Evolutionary conservation across 2,329 filamentous ascomycete species (phyloP), one percentile per base, ranked within the genome.

Genomic region (Cryphonectria carpinicola): DNA sequence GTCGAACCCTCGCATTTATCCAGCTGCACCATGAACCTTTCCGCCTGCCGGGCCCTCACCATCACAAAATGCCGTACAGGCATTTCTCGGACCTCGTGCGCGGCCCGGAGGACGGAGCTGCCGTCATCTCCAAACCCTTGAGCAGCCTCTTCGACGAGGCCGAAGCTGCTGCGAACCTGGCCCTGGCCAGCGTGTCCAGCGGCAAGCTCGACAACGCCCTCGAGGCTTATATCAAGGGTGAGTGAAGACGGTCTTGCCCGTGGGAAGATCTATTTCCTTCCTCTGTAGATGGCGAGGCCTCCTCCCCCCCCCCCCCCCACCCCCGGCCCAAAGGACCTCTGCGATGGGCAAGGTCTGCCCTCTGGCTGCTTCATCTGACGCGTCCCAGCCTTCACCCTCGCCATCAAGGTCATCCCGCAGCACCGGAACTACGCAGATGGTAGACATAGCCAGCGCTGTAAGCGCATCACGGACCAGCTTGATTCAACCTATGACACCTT

Each of bases 211-310:
- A 96, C 77, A 80, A 89, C 52, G 95, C 95, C 3, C 91, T 97
- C 69, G 88, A 92, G 74, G 93, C 97, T 72, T 98, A 95, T 77
- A 87, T 98, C 70, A 89, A 91, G 73, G 63, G 63, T 93, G 63
- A 52, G 41, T 32, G 19, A 46, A 58, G 14, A 8, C 14, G 5
- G 54, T 35, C 25, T 19, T 32, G 25, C 25, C 25, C 13, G 54
- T 35, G 54, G 14, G 54, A 8, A 35, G 54, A 8, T 2, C 5
- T 32, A 14, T 19, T 8, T 35, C n/a, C 49, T 13, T n/a, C 49
- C n/a, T 22, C 5, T 22, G 49, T 22, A 54, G 49, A 13, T 14
- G 49, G 49, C 22, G 49, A 54, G n/a, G 13, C 22, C n/a, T n/a
- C n/a, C n/a, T n/a, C n/a, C n/a, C n/a, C n/a, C n/a, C n/a, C n/a